phyloP scores from a whole-genome alignment of 805 yeast genomes.

The Myxozyma monticola region DNA sequence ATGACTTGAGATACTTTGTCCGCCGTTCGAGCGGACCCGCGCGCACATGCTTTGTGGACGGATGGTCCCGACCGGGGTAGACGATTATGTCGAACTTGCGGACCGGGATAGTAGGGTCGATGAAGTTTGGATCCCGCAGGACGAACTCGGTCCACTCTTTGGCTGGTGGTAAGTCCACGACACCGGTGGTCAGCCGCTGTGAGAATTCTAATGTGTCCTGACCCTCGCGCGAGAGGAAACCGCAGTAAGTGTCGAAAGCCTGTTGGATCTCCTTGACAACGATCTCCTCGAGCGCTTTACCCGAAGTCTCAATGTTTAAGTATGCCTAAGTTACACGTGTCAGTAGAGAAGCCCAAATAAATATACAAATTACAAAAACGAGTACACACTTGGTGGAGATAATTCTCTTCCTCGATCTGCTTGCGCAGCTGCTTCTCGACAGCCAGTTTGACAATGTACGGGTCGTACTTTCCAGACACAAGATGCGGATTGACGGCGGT shows the following conservation, averaged over 20 bases:
- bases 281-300: conserved; percentile 82
- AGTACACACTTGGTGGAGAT: conserved; percentile 54
- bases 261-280: conserved; percentile 85
- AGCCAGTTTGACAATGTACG: conserved; percentile 68
- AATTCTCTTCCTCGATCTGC: conserved; percentile 81
- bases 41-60: conserved; percentile 65
- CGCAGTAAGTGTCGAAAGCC: conserved; percentile 61
- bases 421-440: conserved; percentile 75
- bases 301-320: conserved; percentile 81
- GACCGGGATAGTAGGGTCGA: conserved; percentile 61
- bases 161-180: conserved; percentile 72
- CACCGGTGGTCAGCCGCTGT: conserved; percentile 65
- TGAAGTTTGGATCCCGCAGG: conserved; percentile 66
- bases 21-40: conserved; percentile 85
- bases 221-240: conserved; percentile 43
- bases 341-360: not conserved
- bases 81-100: conserved; percentile 60
- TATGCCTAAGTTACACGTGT: conserved; percentile 55
- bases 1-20: conserved; percentile 88
- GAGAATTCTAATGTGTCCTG: conserved; percentile 66
- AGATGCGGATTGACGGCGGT: conserved; percentile 45
- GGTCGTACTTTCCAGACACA: conserved; percentile 65
- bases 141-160: conserved; percentile 90
- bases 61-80: conserved; percentile 69
- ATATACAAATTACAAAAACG: not conserved